Conservation (phyloP, 208 protist genomes). For the Wallacemonas sp. region DNA sequence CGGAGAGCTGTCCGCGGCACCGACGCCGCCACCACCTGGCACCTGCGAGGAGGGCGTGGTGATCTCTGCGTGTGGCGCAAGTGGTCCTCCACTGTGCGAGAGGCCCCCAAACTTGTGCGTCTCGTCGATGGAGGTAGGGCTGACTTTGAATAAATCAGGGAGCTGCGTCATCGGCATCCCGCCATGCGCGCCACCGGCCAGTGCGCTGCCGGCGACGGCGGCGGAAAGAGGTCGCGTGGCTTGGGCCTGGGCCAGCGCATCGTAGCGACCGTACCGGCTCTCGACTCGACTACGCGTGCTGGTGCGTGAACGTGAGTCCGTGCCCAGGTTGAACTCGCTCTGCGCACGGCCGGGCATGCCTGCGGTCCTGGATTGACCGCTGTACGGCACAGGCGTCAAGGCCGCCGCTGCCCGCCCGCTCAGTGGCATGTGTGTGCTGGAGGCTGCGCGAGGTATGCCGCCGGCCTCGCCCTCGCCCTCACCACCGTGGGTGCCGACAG, state of each 20-base stretch:
- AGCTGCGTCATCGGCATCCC: background rate
- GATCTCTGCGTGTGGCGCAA: background rate
- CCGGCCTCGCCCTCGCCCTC: no score
- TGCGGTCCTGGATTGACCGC: no score
- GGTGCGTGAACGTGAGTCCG: background rate
- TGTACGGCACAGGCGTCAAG: no score
- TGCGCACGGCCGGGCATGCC: background rate
- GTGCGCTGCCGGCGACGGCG: background rate
- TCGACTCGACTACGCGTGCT: slow-evolving; percentile 11
- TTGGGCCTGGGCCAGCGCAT: slow-evolving; percentile 8
- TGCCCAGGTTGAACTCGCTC: background rate
- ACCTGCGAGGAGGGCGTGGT: no score
- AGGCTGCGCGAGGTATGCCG: background rate
- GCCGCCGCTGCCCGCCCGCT: no score
- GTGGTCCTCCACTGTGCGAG: background rate
- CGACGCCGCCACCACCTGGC: no score
- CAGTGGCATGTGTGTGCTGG: no score
- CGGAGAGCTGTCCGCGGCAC: no score
- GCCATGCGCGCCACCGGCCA: no score
- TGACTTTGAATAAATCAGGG: background rate
- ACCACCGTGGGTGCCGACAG: background rate
- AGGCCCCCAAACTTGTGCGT: slow-evolving; percentile 15
- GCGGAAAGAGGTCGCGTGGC: background rate
- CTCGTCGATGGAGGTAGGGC: slow-evolving; percentile 6
- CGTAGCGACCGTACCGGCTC: slow-evolving; percentile 10